Base-by-base conservation (phyloP, 768 basidiomycete genomes). In the Lentinus brumalis region DNA sequence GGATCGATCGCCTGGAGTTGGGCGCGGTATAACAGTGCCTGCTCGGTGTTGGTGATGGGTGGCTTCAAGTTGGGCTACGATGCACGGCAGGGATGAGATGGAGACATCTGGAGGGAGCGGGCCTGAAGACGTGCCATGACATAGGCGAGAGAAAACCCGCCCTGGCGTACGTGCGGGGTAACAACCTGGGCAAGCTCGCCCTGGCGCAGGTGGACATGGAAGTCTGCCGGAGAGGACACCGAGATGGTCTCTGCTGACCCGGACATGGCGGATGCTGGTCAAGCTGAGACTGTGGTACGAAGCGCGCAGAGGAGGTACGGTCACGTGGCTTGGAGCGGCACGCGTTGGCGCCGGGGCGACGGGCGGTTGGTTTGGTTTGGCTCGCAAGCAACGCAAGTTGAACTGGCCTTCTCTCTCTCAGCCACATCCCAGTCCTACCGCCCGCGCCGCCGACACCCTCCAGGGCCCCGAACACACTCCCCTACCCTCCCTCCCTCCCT, bases 191-290 rank as follows among this genome's bases (percentile, higher is more conserved):
- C 88, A 64, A 99, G 77, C 35, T 84, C 76, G 31, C 92, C 94
- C 72, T 98, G 94, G 44, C 97, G 86, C 31, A 99, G 86, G 74
- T 99, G 96, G 66, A 98, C 96, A 78, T 99, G 97, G 71, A 97
- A 96, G 78, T 95, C 94, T 35, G 92, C 89, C 15, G 94, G 92
- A 2, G 90, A 85, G 14, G 75, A 63, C 42, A 89, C 72, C 12
- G 78, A 70, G 64, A 87, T 76, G 44, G 76, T 75, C 75, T 80
- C 78, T 51, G 31, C 5, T 11, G 47, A 10, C 18, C 40, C 59
- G 53, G 67, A 63, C 74, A 74, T 76, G 61, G 63, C 64, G 39
- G 62, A 12, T 42, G 59, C 52, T 66, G n/a, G 35, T 26, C 21
- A 38, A 32, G 14, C 30, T 11, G 21, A 14, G 21, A 11, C 11